Conservation (phyloP, 352 stramenopile species). For the Phytophthora tentaculata region DNA sequence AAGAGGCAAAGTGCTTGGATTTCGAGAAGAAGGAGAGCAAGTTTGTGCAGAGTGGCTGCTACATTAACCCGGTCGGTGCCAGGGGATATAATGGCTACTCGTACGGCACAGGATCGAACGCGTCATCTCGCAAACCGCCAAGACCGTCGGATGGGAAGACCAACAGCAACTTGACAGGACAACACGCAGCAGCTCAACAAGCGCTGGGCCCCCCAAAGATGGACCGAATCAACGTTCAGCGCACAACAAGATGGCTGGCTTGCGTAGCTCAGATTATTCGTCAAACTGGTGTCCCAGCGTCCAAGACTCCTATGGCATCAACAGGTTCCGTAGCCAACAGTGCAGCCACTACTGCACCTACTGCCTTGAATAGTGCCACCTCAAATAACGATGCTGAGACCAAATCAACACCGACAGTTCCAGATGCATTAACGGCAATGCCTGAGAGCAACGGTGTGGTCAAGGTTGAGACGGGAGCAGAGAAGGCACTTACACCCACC, state of each 20-base stretch:
- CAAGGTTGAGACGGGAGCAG: conserved; percentile 17
- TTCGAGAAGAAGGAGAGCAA: conserved; percentile 68
- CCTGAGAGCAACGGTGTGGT: conserved; percentile 3
- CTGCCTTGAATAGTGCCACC: neutral
- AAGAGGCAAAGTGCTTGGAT: conserved; percentile 53
- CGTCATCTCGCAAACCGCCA: conserved; percentile 27
- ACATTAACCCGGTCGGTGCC: conserved; percentile 52
- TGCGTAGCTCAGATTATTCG: conserved; percentile 76
- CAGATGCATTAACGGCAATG: neutral
- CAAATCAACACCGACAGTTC: neutral
- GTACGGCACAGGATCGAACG: conserved; percentile 20
- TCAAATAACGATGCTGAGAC: conserved; percentile 12
- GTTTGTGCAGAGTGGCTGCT: conserved; percentile 69
- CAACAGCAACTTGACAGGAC: conserved; percentile 23
- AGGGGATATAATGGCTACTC: conserved; percentile 25
- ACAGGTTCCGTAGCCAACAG: neutral
- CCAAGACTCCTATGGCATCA: conserved; percentile 13
- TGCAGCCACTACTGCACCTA: neutral
- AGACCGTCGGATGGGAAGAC: conserved; percentile 25
- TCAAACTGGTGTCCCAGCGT: conserved; percentile 37
- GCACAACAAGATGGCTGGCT: conserved; percentile 74
- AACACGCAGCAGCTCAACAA: conserved; percentile 27
- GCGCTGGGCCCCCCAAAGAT: conserved; percentile 67
- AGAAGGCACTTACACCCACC: conserved; percentile 2
- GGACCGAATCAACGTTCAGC: conserved; percentile 82